Percentiles rank a stretch among this genome's conserved stretches.
These are phyloP conservation scores for Ensete glaucum DNA, from an alignment of 176 grass and related monocot species.

Conservation along the genomic window DNA sequence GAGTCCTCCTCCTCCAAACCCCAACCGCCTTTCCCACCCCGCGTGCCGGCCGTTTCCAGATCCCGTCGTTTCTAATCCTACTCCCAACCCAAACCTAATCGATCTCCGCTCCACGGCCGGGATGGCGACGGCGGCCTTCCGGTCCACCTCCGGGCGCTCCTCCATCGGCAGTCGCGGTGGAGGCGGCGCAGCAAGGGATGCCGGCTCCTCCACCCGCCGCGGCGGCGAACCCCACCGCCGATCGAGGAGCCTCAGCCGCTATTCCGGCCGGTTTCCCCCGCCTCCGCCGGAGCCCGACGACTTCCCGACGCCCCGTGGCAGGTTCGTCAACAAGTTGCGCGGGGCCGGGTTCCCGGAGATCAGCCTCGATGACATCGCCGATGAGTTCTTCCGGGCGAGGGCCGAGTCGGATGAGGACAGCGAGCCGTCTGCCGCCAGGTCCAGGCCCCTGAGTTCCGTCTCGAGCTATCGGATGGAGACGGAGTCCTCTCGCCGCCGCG, in stretches of 20 bases:
- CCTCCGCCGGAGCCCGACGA: conserved; percentile 44
- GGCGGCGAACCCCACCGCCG: conserved; percentile 24
- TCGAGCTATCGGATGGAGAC: conserved; percentile 70
- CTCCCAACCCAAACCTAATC: no score
- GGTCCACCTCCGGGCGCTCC: conserved; percentile 17
- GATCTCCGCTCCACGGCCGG: not conserved
- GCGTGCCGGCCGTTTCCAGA: no score
- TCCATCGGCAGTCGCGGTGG: conserved; percentile 14
- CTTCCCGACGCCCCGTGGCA: conserved; percentile 45
- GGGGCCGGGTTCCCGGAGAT: conserved; percentile 35
- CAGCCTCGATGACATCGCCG: conserved; percentile 94
- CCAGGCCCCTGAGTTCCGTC: conserved; percentile 28
- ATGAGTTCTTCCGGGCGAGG: conserved; percentile 81
- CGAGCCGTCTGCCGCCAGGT: conserved; percentile 12
- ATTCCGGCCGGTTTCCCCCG: conserved; percentile 30
- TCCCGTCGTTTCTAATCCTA: no score
- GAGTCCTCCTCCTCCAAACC: no score
- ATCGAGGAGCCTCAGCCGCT: conserved; percentile 73
- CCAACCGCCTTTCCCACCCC: no score
- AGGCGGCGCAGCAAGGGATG: conserved; percentile 20
- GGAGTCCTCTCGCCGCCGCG: conserved; percentile 58
- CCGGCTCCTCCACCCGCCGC: conserved; percentile 29
- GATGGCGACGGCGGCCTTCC: conserved; percentile 19
- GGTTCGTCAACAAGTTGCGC: conserved; percentile 62
- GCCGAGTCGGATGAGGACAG: conserved; percentile 83